Evolutionary conservation across 148 eudicot species (phyloP), one percentile per base, ranked within the genome.

Genomic region (Gaultheria prostrata): DNA sequence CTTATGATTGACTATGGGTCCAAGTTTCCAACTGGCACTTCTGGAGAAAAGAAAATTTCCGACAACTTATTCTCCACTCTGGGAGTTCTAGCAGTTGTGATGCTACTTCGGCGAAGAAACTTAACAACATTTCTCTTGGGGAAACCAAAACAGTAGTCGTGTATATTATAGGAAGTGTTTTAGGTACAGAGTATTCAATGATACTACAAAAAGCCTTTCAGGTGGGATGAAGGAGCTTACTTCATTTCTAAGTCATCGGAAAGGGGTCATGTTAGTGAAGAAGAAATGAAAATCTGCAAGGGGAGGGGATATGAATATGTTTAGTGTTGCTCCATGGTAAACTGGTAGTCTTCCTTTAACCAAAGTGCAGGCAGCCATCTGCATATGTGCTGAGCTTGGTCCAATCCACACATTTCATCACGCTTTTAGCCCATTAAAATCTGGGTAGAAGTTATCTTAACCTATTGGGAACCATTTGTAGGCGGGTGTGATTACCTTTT

Each of bases 1-100:
- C 70, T 33, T 28, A 50, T 46, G 28, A 76, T 76, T 28, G 80
- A 51, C 65, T 53, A 32, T n/a, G 65, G 12, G 65, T 78, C 65
- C 63, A 54, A 18, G 1, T 9, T 13, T 54, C 65, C 75, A 70
- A 70, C 21, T 30, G n/a, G 20, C 49, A 17, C 30, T 18, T 20
- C 63, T 13, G 30, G 13, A 30, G 56, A 51, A 51, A 28, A 77
- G 39, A 50, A 26, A 77, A 28, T 32, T 56, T 24, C 33, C 12
- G 48, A 17, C 0, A n/a, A 33, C 26, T 26, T 77, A 10, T 54
- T 56, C 48, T 57, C 49, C 49, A 33, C 48, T 49, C 13, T 20
- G 49, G 49, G 49, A 32, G 10, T 56, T 35, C 17, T 33, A 26
- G 10, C 0, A 76, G 33, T 13, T 10, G 4, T 48, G 79, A 26